Percentiles rank a stretch among this genome's conserved stretches.
These are phyloP conservation scores for Sungouiella thailandica DNA, from an alignment of 805 yeast species.

Conservation along the genomic window DNA sequence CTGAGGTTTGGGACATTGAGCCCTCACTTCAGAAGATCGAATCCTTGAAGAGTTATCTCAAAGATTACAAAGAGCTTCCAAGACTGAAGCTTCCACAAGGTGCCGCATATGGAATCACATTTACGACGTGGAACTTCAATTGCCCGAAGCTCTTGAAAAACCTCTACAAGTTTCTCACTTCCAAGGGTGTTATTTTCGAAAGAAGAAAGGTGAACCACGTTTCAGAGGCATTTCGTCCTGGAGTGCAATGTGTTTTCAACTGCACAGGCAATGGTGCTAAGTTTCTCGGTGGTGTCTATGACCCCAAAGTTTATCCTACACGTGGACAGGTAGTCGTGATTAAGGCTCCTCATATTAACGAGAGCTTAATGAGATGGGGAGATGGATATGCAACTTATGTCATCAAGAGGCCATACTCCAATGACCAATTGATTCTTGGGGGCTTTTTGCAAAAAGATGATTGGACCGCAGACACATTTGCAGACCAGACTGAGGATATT, in stretches of 20 bases:
- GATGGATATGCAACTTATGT: constrained; percentile 55
- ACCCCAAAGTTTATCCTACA: constrained; percentile 59
- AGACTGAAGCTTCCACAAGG: constrained; percentile 4
- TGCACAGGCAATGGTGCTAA: constrained; percentile 75
- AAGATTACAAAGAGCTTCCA: constrained; percentile 38
- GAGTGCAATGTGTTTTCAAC: constrained; percentile 54
- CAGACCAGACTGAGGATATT: constrained; percentile 56
- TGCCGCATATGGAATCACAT: constrained; percentile 46
- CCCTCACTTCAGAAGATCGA: constrained; percentile 45
- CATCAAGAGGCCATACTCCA: constrained; percentile 66
- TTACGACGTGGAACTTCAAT: constrained; percentile 65
- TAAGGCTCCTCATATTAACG: constrained; percentile 61
- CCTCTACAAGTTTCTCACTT: constrained; percentile 40
- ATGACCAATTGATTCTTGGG: constrained; percentile 67
- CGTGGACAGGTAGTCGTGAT: constrained; percentile 78
- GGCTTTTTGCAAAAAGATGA: constrained; percentile 65
- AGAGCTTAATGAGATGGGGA: constrained; percentile 62
- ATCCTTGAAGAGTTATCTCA: constrained; percentile 45
- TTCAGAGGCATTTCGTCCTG: constrained; percentile 43
- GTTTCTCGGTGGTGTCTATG: constrained; percentile 60
- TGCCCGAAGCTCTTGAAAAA: constrained; percentile 57
- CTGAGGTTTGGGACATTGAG: constrained; percentile 51
- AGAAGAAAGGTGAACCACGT: constrained; percentile 48
- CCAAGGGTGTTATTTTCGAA: constrained; percentile 47
- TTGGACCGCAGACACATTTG: constrained; percentile 57